Conservation (phyloP, 2,329 filamentous ascomycete species). For the Alternaria postmessia region DNA sequence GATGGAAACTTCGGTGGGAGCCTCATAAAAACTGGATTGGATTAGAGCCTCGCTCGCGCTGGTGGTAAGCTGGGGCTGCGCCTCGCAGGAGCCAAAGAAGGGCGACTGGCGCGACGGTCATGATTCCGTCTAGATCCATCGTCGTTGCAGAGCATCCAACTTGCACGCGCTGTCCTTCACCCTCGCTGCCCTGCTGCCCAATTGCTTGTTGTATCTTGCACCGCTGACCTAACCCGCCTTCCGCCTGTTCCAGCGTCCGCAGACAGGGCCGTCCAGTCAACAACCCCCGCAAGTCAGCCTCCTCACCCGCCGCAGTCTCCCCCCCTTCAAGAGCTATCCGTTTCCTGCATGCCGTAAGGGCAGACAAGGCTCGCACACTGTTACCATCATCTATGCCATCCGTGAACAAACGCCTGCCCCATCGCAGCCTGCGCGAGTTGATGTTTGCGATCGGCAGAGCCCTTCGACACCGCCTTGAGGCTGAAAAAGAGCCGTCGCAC, state of each 20-base stretch:
- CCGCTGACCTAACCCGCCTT: conserved; percentile 5
- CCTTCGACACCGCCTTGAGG: conserved; percentile 48
- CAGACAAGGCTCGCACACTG: conserved; percentile 15
- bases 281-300: conserved; percentile 30
- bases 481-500: conserved; percentile 48
- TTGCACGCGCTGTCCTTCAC: background rate
- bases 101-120: background rate
- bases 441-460: conserved; percentile 42
- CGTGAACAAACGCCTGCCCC: conserved; percentile 13
- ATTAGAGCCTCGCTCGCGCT: conserved; percentile 19
- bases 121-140: background rate
- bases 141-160: background rate
- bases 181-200: conserved; percentile 1
- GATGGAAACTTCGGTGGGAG: conserved; percentile 22
- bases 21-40: conserved; percentile 21
- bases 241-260: conserved; percentile 17
- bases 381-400: conserved; percentile 17
- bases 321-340: conserved; percentile 5
- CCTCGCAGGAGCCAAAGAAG: conserved; percentile 8
- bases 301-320: conserved; percentile 17
- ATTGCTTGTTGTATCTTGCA: conserved; percentile 1
- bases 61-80: conserved; percentile 20
- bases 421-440: conserved; percentile 23
- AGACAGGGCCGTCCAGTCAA: conserved; percentile 15
- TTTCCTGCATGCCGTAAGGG: conserved; percentile 12